Conservation (phyloP, 2,329 filamentous ascomycete species). For the Graphium sp. region DNA sequence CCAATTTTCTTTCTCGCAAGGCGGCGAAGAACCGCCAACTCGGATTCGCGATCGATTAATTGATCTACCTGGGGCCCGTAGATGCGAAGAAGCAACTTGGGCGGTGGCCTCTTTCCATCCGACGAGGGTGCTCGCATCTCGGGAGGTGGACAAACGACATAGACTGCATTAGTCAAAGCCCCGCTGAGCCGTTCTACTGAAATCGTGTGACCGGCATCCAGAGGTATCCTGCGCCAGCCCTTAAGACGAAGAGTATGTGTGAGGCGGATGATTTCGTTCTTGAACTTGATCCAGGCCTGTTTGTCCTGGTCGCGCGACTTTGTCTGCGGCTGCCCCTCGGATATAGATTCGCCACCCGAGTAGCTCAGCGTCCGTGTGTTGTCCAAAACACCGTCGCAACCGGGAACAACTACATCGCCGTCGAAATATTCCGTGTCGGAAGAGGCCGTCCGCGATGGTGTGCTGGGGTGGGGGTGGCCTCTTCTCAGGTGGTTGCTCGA, state of each 20-base stretch:
- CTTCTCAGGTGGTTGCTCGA: conserved; percentile 20
- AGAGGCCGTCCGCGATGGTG: conserved; percentile 34
- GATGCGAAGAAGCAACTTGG: conserved; percentile 72
- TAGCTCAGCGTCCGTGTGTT: conserved; percentile 82
- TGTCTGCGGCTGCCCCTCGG: conserved; percentile 14
- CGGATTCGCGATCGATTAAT: conserved; percentile 82
- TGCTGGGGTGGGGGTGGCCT: conserved; percentile 10
- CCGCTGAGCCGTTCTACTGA: conserved; percentile 68
- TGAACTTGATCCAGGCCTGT: conserved; percentile 73
- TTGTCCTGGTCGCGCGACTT: conserved; percentile 36
- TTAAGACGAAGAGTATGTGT: conserved; percentile 80
- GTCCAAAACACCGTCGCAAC: conserved; percentile 71
- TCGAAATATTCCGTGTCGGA: conserved; percentile 80
- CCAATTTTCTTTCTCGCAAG: conserved; percentile 87
- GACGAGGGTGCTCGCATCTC: conserved; percentile 35
- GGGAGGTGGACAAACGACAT: conserved; percentile 72
- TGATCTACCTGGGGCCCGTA: conserved; percentile 94
- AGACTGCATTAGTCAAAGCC: conserved; percentile 90
- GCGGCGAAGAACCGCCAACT: conserved; percentile 71
- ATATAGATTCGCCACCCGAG: conserved; percentile 30
- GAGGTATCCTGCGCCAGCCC: conserved; percentile 72
- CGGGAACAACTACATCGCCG: conserved; percentile 66
- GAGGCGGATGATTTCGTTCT: conserved; percentile 78
- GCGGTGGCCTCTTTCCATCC: conserved; percentile 24
- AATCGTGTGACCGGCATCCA: conserved; percentile 52